A percentile compares a stretch with the other conserved stretches of the same genome.
These are phyloP conservation scores for Phytophthora sansomeana DNA, from an alignment of 352 stramenopile species.

Conservation along the genomic window DNA sequence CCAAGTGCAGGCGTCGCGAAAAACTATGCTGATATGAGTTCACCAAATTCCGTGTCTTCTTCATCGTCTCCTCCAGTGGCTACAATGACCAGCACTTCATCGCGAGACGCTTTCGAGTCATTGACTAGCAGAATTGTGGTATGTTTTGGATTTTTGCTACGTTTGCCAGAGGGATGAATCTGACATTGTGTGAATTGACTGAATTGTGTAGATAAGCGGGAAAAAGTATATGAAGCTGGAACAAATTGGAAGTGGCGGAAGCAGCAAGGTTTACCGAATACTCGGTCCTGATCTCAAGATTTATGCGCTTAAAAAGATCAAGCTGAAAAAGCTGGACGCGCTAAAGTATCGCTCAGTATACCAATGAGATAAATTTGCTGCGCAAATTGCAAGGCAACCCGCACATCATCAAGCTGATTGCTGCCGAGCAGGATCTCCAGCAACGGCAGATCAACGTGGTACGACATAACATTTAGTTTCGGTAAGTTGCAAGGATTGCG, in stretches of 20 bases:
- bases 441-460: constrained; percentile 81
- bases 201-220: constrained; percentile 81
- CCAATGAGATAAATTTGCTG: constrained; percentile 98
- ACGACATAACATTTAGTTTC: background rate
- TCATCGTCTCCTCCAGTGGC: constrained; percentile 57
- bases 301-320: constrained; percentile 98
- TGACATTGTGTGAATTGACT: constrained; percentile 21
- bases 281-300: constrained; percentile 94
- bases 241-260: constrained; percentile 97
- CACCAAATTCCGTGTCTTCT: constrained; percentile 63
- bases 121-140: constrained; percentile 71
- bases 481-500: background rate
- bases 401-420: constrained; percentile 96
- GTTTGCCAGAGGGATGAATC: background rate
- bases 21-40: constrained; percentile 46
- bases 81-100: constrained; percentile 34
- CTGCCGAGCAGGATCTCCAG: constrained; percentile 93
- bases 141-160: constrained; percentile 10
- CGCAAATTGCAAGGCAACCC: constrained; percentile 93
- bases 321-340: constrained; percentile 93
- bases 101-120: constrained; percentile 57
- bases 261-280: constrained; percentile 97
- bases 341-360: constrained; percentile 95
- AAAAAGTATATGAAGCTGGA: constrained; percentile 95
- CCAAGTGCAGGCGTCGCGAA: constrained; percentile 25